phyloP scores from a whole-genome alignment of 805 yeast species.

The Candida montana region DNA sequence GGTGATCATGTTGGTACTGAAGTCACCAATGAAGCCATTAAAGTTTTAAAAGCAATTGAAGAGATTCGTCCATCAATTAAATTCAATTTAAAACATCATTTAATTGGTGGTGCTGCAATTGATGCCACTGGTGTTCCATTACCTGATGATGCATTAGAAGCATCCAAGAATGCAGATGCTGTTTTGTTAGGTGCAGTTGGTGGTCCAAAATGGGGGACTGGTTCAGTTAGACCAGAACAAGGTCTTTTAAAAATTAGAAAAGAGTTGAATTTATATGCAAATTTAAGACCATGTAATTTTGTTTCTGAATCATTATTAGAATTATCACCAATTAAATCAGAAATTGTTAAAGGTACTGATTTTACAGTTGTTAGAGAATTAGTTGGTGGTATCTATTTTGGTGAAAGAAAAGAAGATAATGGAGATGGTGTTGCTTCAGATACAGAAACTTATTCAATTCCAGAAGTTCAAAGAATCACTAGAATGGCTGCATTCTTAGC shows the following conservation, averaged over 20 bases:
- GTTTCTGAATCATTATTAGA: conserved; percentile 78
- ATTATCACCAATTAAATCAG: conserved; percentile 82
- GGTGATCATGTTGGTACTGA: conserved; percentile 98
- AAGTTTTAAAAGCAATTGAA: conserved; percentile 78
- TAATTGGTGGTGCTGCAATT: conserved; percentile 98
- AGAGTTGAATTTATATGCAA: conserved; percentile 90
- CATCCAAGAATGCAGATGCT: conserved; percentile 86
- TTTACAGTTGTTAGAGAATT: conserved; percentile 92
- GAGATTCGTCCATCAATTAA: conserved; percentile 47
- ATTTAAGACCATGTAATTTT: conserved; percentile 94
- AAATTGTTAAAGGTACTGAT: conserved; percentile 84
- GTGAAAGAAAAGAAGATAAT: conserved; percentile 89
- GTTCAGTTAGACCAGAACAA: conserved; percentile 94
- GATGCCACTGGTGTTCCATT: conserved; percentile 94
- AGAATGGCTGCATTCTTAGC: conserved; percentile 98
- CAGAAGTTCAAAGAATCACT: conserved; percentile 92
- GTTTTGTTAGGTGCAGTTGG: conserved; percentile 98
- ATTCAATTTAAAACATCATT: conserved; percentile 75
- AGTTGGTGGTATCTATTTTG: conserved; percentile 97
- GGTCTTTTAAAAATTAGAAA: conserved; percentile 92
- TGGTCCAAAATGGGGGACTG: conserved; percentile 99
- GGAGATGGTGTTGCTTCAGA: conserved; percentile 87
- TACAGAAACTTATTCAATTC: conserved; percentile 85
- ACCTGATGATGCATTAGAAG: conserved; percentile 76
- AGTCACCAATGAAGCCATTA: conserved; percentile 83